Evolutionary conservation across 2,329 filamentous ascomycete species (phyloP).

Genomic region (Trichoderma polysporum): DNA sequence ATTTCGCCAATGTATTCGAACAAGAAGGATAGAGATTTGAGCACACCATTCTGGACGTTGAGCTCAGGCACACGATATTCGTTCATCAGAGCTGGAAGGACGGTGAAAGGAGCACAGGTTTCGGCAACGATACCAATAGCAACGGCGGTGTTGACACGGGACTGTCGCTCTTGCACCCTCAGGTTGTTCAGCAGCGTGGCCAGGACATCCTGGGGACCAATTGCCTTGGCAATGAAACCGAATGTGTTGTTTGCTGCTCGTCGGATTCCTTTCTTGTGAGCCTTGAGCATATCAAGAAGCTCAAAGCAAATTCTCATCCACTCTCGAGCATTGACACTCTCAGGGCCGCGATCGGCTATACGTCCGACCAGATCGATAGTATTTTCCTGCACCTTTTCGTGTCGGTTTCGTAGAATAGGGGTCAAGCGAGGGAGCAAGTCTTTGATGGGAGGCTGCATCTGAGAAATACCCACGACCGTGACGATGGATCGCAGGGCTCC

Average conservation of each 20-base stretch:
- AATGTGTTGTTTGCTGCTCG: slow-evolving; percentile 99
- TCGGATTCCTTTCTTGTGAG: slow-evolving; percentile 98
- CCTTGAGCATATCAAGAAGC: slow-evolving; percentile 97
- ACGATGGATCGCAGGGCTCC: slow-evolving; percentile 94
- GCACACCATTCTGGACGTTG: slow-evolving; percentile 97
- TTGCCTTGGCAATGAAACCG: slow-evolving; percentile 98
- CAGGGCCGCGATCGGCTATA: slow-evolving; percentile 94
- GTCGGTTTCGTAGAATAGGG: slow-evolving; percentile 95
- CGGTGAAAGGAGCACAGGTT: slow-evolving; percentile 96
- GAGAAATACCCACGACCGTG: slow-evolving; percentile 93
- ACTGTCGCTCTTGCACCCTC: slow-evolving; percentile 95
- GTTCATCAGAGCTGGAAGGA: slow-evolving; percentile 98
- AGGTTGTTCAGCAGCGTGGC: slow-evolving; percentile 96
- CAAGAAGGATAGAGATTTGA: slow-evolving; percentile 94
- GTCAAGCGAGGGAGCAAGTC: slow-evolving; percentile 92
- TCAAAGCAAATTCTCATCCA: slow-evolving; percentile 99
- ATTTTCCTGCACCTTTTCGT: slow-evolving; percentile 99
- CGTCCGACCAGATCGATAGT: slow-evolving; percentile 97
- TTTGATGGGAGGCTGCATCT: slow-evolving; percentile 98
- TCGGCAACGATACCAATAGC: slow-evolving; percentile 98
- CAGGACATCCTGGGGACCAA: slow-evolving; percentile 94
- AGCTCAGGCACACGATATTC: slow-evolving; percentile 98
- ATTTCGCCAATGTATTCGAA: slow-evolving; percentile 99
- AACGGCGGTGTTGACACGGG: slow-evolving; percentile 95
- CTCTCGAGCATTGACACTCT: slow-evolving; percentile 93